phyloP scores from a whole-genome alignment of 768 basidiomycete genomes.

The Tylopilus vinaceipallidus region DNA sequence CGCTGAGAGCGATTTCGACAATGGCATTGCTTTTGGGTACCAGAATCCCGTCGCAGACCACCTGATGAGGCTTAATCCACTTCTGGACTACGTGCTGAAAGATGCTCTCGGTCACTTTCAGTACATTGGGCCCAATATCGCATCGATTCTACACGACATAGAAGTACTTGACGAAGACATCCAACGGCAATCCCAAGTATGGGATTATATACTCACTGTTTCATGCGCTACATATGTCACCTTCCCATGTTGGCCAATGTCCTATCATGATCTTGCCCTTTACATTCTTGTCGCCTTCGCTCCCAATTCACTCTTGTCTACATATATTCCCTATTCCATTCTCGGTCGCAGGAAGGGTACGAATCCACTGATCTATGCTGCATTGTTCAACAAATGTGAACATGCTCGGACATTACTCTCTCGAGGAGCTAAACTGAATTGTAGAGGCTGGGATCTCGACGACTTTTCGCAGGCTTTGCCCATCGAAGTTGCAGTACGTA shows the following conservation, averaged over 20 bases:
- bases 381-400: not conserved
- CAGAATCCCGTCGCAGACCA: too few species aligned
- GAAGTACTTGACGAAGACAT: not conserved
- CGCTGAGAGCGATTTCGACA: too few species aligned
- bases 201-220: not conserved
- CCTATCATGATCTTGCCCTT: not conserved
- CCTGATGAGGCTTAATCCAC: too few species aligned
- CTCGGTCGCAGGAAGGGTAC: not conserved
- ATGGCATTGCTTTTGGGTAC: too few species aligned
- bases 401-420: slow-evolving; percentile 1
- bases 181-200: not conserved
- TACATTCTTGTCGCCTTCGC: slow-evolving; percentile 1
- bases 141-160: not conserved
- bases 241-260: not conserved
- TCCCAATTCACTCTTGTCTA: not conserved
- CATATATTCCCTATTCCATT: not conserved
- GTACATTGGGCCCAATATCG: too few species aligned
- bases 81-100: slow-evolving; percentile 4
- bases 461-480: not conserved
- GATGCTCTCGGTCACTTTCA: slow-evolving; percentile 6
- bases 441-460: not conserved
- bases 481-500: not conserved
- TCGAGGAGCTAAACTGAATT: not conserved
- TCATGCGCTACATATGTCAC: too few species aligned
- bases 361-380: slow-evolving; percentile 9